These are phyloP conservation scores for Solanum aculeatissimum DNA, from an alignment of 305 asterid species.

Conservation along the genomic window DNA sequence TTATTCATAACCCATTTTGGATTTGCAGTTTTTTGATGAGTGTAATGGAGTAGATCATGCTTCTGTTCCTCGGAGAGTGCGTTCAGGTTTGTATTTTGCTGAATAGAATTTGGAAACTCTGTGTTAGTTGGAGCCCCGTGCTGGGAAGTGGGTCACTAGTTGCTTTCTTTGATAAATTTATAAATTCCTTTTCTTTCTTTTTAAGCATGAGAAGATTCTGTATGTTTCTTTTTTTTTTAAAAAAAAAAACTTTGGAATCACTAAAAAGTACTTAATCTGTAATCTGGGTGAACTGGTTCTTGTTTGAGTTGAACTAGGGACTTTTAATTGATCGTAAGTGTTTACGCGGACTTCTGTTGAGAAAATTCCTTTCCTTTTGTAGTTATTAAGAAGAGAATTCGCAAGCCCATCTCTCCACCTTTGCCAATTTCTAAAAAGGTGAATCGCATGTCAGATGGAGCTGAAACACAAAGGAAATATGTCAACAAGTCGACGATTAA, in stretches of 20 bases:
- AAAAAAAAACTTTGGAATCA: neutral
- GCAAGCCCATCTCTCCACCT: constrained; percentile 22
- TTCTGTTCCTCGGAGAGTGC: constrained; percentile 60
- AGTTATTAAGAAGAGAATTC: constrained; percentile 57
- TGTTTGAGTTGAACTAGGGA: neutral
- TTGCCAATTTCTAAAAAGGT: constrained; percentile 25
- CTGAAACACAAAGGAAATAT: constrained; percentile 12
- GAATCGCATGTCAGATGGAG: constrained; percentile 18
- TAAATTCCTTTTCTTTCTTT: neutral
- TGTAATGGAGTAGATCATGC: constrained; percentile 31
- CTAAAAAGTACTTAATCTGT: neutral
- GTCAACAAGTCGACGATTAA: constrained; percentile 40
- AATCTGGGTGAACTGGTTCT: neutral
- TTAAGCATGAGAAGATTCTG: neutral
- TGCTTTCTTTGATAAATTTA: constrained; percentile 7
- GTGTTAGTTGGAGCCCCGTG: constrained; percentile 21
- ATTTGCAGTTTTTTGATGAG: constrained; percentile 50
- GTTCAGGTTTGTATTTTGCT: constrained; percentile 46
- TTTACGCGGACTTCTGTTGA: neutral
- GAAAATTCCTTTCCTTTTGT: constrained; percentile 5
- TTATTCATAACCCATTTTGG: neutral
- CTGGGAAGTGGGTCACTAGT: constrained; percentile 17
- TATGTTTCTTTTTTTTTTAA: neutral
- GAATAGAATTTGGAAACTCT: neutral
- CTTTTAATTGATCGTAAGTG: neutral